Base-by-base conservation (phyloP, 2,329 filamentous ascomycete genomes). In the Fusarium stilboides region DNA sequence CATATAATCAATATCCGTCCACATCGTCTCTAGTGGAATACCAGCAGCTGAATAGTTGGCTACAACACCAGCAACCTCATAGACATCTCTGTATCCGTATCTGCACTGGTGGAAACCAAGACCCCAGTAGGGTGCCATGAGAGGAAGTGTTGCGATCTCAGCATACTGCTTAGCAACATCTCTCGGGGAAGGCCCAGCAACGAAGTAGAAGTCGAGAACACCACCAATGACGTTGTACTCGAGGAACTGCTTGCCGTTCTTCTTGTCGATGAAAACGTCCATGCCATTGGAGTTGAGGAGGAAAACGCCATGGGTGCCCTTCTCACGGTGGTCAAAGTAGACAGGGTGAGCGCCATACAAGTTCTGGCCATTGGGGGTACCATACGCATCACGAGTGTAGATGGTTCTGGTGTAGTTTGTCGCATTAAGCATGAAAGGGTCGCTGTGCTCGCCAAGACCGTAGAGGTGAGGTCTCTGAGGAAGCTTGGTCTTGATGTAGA, bases 181-280 rank as follows among this genome's bases (percentile, higher is more conserved):
- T 39, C 87, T 79, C 0, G 89, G 87, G 1, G 81, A 83, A 0
- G 88, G 86, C 0, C 89, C 89, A 10, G 87, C 83, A 12, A 91
- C 72, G 73, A 91, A 91, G 74, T 91, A 91, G 52, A 91, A 87
- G 77, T 95, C 93, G 3, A 96, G 76, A 20, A 94, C 86, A 12
- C 93, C 93, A 8, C 93, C 92, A 1, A 95, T 84, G 2, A 88
- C 88, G 77, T 94, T 93, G 80, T 94, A 96, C 78, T 94, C 91
- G 7, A 96, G 85, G 60, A 90, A 93, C 72, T 94, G 88, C 8
- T 86, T 84, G 9, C 85, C 82, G 24, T 83, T 78, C 7, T 82
- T 79, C 2, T 86, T 86, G 76, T 93, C 87, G 77, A 94, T 89
- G 71, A 90, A 91, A 76, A 94, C 84, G 63, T 94, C 91, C 89